These are phyloP conservation scores for Debaryomyces subglobosus DNA, from an alignment of 1,139 yeast species.

Conservation along the genomic window DNA sequence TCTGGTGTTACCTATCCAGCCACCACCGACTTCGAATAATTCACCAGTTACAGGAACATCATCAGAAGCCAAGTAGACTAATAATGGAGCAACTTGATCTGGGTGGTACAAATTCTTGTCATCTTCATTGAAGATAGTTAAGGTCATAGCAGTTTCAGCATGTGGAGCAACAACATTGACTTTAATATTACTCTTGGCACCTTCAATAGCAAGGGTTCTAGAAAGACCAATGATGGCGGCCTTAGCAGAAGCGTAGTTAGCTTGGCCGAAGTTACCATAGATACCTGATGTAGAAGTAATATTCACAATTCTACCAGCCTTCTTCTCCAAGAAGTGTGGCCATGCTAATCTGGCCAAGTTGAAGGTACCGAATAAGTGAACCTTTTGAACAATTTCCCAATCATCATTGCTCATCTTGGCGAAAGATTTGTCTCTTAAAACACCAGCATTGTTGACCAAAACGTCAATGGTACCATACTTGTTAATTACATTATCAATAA, in stretches of 20 bases:
- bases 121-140: constrained; percentile 73
- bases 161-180: constrained; percentile 93
- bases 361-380: constrained; percentile 83
- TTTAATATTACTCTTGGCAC: constrained; percentile 73
- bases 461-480: constrained; percentile 85
- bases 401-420: constrained; percentile 80
- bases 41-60: constrained; percentile 58
- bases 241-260: constrained; percentile 94
- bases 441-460: constrained; percentile 92
- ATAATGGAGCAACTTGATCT: constrained; percentile 86
- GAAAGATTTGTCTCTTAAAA: constrained; percentile 88
- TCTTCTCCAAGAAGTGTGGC: constrained; percentile 83
- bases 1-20: constrained; percentile 94
- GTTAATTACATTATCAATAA: constrained; percentile 76
- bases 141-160: constrained; percentile 97
- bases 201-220: constrained; percentile 87
- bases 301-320: constrained; percentile 81
- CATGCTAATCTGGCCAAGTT: constrained; percentile 88
- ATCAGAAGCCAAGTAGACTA: constrained; percentile 75
- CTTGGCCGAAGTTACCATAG: constrained; percentile 97
- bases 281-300: constrained; percentile 95
- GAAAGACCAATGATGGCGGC: constrained; percentile 86
- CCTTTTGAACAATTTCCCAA: constrained; percentile 81
- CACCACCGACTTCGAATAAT: constrained; percentile 65
- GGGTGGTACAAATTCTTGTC: constrained; percentile 87